A percentile compares a stretch with the other conserved stretches of the same genome.
Conservation (phyloP, 148 eudicot species). For the Amaranthus cruentus region DNA sequence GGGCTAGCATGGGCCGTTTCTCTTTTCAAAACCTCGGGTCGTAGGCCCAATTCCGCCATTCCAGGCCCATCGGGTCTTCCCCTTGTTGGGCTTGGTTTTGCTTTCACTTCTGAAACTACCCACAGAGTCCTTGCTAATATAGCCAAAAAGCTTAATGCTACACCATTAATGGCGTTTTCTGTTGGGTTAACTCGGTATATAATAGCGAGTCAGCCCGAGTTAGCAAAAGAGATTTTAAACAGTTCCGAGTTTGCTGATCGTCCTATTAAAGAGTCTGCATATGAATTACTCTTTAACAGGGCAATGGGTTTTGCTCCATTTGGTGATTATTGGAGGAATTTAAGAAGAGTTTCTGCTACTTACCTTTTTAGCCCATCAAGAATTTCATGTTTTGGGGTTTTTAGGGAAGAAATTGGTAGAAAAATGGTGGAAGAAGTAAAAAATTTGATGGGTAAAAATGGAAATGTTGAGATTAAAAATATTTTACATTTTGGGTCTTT, state of each 20-base stretch:
- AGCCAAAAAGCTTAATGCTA: constrained; percentile 23
- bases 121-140: constrained; percentile 48
- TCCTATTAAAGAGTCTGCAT: constrained; percentile 84
- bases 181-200: constrained; percentile 72
- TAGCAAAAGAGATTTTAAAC: constrained; percentile 61
- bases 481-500: constrained; percentile 67
- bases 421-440: constrained; percentile 37
- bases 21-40: not conserved
- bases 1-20: constrained; percentile 79
- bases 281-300: constrained; percentile 65
- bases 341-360: constrained; percentile 63
- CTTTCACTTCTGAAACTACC: constrained; percentile 40
- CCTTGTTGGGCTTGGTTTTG: constrained; percentile 37
- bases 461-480: constrained; percentile 42
- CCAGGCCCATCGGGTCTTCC: constrained; percentile 83
- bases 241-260: constrained; percentile 76
- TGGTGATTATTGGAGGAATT: constrained; percentile 78
- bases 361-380: constrained; percentile 62
- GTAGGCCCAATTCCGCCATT: constrained; percentile 28
- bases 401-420: constrained; percentile 40
- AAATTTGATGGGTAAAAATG: constrained; percentile 30
- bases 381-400: constrained; percentile 31
- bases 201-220: constrained; percentile 61
- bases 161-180: constrained; percentile 66
- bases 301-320: constrained; percentile 96